Conservation (phyloP, 176 grass and related monocot genomes). For the Oryza glaberrima region DNA sequence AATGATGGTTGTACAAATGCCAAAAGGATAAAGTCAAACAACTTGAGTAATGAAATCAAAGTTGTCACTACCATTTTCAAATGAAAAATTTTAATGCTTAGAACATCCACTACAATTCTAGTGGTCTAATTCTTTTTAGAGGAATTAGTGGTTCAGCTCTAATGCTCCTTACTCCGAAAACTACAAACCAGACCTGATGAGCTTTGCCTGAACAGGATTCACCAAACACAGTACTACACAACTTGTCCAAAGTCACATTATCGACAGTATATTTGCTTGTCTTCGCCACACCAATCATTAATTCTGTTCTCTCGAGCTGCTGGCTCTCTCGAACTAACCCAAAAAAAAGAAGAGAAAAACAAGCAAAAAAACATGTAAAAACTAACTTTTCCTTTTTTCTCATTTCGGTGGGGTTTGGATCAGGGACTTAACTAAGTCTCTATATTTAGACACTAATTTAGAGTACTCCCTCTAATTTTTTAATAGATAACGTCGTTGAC, state of each 20-base stretch:
- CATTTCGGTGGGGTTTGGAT: too few species aligned
- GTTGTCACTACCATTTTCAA: neutral
- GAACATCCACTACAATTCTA: neutral
- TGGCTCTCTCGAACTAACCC: constrained; percentile 7
- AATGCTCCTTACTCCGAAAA: neutral
- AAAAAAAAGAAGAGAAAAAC: neutral
- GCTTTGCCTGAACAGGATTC: neutral
- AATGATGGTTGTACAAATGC: neutral
- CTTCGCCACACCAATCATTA: neutral
- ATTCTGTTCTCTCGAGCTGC: neutral
- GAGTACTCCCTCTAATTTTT: too few species aligned
- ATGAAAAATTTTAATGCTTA: neutral
- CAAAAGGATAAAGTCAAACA: neutral
- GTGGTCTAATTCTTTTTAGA: neutral
- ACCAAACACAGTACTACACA: neutral
- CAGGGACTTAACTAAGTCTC: too few species aligned
- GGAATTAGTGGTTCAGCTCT: neutral
- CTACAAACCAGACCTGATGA: neutral
- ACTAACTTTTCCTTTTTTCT: neutral
- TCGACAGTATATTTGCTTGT: constrained; percentile 8
- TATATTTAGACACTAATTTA: too few species aligned
- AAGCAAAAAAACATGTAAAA: neutral
- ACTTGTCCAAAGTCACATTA: neutral
- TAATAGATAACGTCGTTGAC: too few species aligned
- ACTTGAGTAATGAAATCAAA: neutral